These are phyloP conservation scores for Auxenochlorella protothecoides DNA, from an alignment of 139 green algal genomes.

Conservation along the genomic window DNA sequence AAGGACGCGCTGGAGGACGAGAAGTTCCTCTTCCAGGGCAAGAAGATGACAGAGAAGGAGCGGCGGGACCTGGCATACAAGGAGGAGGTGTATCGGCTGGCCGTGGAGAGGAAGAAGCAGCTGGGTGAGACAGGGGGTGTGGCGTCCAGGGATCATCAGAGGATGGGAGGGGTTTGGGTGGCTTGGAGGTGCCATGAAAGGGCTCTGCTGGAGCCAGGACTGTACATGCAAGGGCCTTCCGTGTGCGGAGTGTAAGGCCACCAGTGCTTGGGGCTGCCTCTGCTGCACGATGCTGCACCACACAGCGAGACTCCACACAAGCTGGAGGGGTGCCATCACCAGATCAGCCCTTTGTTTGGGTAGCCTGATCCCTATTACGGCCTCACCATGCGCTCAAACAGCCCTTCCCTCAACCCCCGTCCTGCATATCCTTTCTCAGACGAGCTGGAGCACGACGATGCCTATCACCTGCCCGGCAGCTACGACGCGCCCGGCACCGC, in stretches of 20 bases:
- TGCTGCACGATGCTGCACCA: too few relatives aligned
- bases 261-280: too few relatives aligned
- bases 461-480: conserved; percentile 78
- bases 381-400: too few relatives aligned
- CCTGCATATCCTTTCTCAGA: conserved; percentile 14
- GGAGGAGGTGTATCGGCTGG: conserved; percentile 58
- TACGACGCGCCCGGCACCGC: conserved; percentile 59
- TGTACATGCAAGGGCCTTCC: too few relatives aligned
- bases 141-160: background rate
- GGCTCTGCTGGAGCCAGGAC: too few relatives aligned
- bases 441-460: conserved; percentile 61
- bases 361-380: too few relatives aligned
- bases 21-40: conserved; percentile 44
- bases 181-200: too few relatives aligned
- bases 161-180: background rate
- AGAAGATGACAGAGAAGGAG: conserved; percentile 74
- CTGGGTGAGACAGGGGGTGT: conserved; percentile 19
- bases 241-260: too few relatives aligned
- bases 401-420: background rate
- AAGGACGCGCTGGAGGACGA: conserved; percentile 76
- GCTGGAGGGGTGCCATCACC: too few relatives aligned
- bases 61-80: conserved; percentile 75
- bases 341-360: too few relatives aligned
- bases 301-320: too few relatives aligned
- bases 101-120: conserved; percentile 61